Base-by-base conservation (phyloP, 345 rosid genomes). In the Hypericum androsaemum region DNA sequence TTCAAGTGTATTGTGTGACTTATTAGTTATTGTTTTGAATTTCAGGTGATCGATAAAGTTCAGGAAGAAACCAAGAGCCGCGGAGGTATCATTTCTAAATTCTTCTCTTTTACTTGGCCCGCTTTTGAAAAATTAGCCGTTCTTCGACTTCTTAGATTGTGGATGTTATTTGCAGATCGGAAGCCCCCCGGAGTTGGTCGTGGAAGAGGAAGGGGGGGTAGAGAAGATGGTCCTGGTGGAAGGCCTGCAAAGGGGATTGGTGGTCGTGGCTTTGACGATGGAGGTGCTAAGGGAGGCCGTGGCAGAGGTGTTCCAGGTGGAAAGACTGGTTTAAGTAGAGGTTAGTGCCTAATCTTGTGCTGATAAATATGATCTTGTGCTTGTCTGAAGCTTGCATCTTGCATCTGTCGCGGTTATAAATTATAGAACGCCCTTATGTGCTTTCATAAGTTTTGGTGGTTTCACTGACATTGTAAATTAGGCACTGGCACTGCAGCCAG, bases 1-100 rank as follows among this genome's bases (percentile, higher is more conserved):
- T 8, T 6, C 54, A 45, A 8, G 53, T 45, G 9, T 32, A 44
- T 7, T 55, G 10, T 47, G 50, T 45, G 39, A 14, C 63, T 64
- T 38, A 46, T 44, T 10, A 40, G 36, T 10, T 46, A 2, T 8
- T 55, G 48, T 56, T 67, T 65, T 53, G n/a, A 47, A 39, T 61
- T 67, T 52, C 71, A 81, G 94, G 94, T 84, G 52, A 84, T 84
- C 47, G 88, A 84, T 60, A 84, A 84, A 65, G 94, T 84, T 60
- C 94, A 84, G 61, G 94, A 84, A 76, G 94, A 84, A 66, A 65
- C 81, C 59, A 84, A 77, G 71, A 79, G 67, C 43, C 88, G 94
- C 49, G 3, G 80, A 64, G 94, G 94, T 81, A 64, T 55, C 49
- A 7, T 46, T 46, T 22, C 32, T 22, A 1, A 22, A 22, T 22